phyloP scores from a whole-genome alignment of 345 rosid genomes.

The Limnanthes douglasii region DNA sequence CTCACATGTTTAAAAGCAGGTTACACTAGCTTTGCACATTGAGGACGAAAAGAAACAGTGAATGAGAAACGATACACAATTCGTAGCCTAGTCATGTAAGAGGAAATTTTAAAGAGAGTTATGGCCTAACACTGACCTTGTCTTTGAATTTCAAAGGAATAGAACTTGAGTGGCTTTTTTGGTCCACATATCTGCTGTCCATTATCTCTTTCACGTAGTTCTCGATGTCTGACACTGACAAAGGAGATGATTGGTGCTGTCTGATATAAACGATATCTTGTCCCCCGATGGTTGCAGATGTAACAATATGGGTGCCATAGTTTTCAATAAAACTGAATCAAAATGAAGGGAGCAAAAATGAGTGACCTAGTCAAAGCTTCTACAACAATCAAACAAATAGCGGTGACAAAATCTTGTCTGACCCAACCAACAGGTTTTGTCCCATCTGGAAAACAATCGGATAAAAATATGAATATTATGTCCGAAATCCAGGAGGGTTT shows the following conservation, averaged over 20 bases:
- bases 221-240: constrained; percentile 50
- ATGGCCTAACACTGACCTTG: constrained; percentile 42
- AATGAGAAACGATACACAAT: neutral
- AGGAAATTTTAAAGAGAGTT: constrained; percentile 1
- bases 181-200: constrained; percentile 55
- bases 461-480: too few relatives aligned
- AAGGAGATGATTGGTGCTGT: constrained; percentile 85
- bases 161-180: constrained; percentile 39
- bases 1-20: too few relatives aligned
- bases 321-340: constrained; percentile 67
- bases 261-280: constrained; percentile 86
- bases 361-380: too few relatives aligned
- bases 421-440: too few relatives aligned
- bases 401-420: too few relatives aligned
- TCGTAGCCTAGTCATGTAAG: neutral
- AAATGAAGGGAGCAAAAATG: constrained; percentile 8
- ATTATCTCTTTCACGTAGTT: constrained; percentile 64
- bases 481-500: too few relatives aligned
- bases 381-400: too few relatives aligned
- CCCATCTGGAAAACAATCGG: too few relatives aligned
- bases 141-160: constrained; percentile 81
- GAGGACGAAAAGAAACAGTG: neutral
- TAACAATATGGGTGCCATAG: constrained; percentile 77
- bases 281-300: constrained; percentile 90
- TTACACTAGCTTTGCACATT: too few relatives aligned